These are phyloP conservation scores for Trichoderma atroviride DNA, from an alignment of 2,329 filamentous ascomycete species.

Conservation along the genomic window DNA sequence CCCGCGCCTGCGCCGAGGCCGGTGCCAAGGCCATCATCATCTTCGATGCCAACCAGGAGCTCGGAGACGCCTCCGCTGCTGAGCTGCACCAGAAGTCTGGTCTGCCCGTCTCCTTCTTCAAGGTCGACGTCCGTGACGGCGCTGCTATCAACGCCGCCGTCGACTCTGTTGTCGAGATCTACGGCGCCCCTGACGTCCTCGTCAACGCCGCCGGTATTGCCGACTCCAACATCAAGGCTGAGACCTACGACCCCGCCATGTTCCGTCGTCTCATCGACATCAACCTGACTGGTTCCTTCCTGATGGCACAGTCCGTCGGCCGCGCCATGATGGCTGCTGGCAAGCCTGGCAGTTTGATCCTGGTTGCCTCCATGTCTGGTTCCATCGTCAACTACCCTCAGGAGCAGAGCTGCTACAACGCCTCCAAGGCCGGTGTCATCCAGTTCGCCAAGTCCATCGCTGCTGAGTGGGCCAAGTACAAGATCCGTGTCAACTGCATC, in stretches of 20 bases:
- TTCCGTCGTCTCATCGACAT: constrained; percentile 81
- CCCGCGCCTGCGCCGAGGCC: constrained; percentile 74
- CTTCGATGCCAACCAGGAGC: constrained; percentile 75
- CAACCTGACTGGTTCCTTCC: constrained; percentile 78
- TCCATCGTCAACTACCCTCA: constrained; percentile 85
- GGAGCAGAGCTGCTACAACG: constrained; percentile 82
- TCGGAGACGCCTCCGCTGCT: constrained; percentile 69
- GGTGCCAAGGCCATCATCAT: constrained; percentile 74
- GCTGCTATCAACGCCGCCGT: constrained; percentile 71
- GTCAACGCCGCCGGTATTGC: constrained; percentile 81
- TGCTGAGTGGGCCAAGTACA: constrained; percentile 81
- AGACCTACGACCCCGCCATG: constrained; percentile 74
- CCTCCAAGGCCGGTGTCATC: constrained; percentile 78
- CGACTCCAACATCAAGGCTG: constrained; percentile 81
- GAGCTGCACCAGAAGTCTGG: constrained; percentile 73
- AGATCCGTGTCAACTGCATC: constrained; percentile 82
- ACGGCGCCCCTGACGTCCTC: constrained; percentile 72
- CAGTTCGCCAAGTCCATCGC: constrained; percentile 79
- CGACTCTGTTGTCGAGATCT: constrained; percentile 64
- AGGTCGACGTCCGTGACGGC: constrained; percentile 75
- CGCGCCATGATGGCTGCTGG: constrained; percentile 72
- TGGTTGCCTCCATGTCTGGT: constrained; percentile 80
- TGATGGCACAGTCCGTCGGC: constrained; percentile 73
- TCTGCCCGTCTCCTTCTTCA: constrained; percentile 74
- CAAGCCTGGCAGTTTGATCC: constrained; percentile 72